Evolutionary conservation across 2,329 filamentous ascomycete species (phyloP), one percentile per base, ranked within the genome.

Genomic region (Cladosporium sphaerospermum): DNA sequence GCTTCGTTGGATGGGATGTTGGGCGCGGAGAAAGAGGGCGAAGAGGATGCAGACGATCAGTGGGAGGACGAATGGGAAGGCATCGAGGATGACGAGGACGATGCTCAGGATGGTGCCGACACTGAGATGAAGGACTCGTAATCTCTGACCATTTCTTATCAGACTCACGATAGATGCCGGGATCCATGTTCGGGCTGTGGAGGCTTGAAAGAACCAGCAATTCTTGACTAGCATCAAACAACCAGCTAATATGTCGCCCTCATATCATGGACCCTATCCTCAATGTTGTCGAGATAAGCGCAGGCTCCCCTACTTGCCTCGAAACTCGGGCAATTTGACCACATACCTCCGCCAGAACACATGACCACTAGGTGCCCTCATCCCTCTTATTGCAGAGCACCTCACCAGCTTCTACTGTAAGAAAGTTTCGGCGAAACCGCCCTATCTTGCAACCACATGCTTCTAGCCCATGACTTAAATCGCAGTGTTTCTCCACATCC

Each of bases 401-500:
- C 31, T 44, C 31, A 51, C 13, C 40, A 51, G 33, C 40, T 51
- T 39, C 32, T 40, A 44, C n/a, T 44, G 43, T 11, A 39, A 44
- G 45, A 53, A 46, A 36, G 39, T 56, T 53, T 57, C 57, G 54
- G 56, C 28, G 53, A 42, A 42, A 36, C 53, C 57, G 51, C 54
- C 54, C 50, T 52, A 57, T 41, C 51, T 43, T 37, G 51, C 51
- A 32, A 53, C 36, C 36, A 42, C 31, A 46, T 16, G 36, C 43
- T 53, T 41, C 37, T 43, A 44, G 42, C n/a, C 51, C 51, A 47
- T 53, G 51, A 43, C 73, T 74, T 57, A 85, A 57, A 54, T 69
- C 70, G 57, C 82, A 76, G 65, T 83, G 85, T 61, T 75, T 78
- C 62, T 42, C 39, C 43, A 47, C 43, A 46, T 46, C 10, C 51